A percentile compares a stretch with the other conserved stretches of the same genome.
Evolutionary conservation across 768 basidiomycete species (phyloP).

Genomic region (Steccherinum ochraceum): DNA sequence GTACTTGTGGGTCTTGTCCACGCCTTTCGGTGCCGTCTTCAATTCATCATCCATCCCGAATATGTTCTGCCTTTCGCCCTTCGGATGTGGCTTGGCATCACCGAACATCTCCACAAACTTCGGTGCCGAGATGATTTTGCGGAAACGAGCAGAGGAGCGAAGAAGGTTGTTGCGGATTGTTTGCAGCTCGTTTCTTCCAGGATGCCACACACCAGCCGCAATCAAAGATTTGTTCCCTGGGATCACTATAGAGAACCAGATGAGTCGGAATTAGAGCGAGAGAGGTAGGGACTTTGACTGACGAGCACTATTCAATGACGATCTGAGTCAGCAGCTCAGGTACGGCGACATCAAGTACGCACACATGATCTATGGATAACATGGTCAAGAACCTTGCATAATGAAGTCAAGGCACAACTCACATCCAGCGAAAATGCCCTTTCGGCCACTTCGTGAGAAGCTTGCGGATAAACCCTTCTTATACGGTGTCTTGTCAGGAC

Average conservation of each 20-base stretch:
- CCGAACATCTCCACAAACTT: conserved; percentile 79
- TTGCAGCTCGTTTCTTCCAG: conserved; percentile 70
- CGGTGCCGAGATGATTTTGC: conserved; percentile 57
- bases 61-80: conserved; percentile 64
- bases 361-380: conserved; percentile 69
- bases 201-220: conserved; percentile 79
- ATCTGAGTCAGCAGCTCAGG: neutral
- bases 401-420: conserved; percentile 25
- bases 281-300: neutral
- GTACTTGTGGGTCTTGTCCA: conserved; percentile 76
- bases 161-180: conserved; percentile 71
- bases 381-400: neutral
- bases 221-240: conserved; percentile 64
- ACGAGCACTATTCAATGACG: no score
- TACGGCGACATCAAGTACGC: conserved; percentile 16
- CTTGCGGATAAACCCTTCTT: conserved; percentile 77
- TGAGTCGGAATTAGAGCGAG: conserved; percentile 3
- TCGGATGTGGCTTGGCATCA: conserved; percentile 49
- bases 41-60: conserved; percentile 87
- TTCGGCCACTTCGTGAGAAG: conserved; percentile 84
- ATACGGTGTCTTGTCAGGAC: conserved; percentile 95
- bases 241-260: conserved; percentile 38
- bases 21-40: conserved; percentile 87
- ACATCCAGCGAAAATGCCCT: conserved; percentile 88
- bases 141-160: conserved; percentile 54